phyloP scores from a whole-genome alignment of 768 basidiomycete species.

The Phaeotremella skinneri region DNA sequence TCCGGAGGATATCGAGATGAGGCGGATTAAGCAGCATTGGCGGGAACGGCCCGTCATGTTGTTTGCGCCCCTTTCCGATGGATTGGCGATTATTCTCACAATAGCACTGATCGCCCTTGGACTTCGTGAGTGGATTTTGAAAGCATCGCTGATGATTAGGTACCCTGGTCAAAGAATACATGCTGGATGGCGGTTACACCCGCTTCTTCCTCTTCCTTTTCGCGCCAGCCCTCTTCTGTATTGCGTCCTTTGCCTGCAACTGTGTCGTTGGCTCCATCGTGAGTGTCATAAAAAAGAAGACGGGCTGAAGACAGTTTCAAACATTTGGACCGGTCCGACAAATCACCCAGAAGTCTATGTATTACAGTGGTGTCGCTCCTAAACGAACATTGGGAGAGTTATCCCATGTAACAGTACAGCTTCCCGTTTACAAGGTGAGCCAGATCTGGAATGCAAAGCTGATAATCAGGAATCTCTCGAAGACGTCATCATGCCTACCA shows the following conservation, averaged over 20 bases:
- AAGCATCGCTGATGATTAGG: conserved; percentile 63
- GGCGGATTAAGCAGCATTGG: conserved; percentile 30
- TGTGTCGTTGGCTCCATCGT: conserved; percentile 53
- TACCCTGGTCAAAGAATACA: conserved; percentile 65
- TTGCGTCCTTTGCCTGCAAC: conserved; percentile 51
- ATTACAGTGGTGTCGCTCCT: conserved; percentile 60
- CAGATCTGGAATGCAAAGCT: conserved; percentile 19
- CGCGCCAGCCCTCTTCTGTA: conserved; percentile 69
- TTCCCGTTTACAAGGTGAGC: conserved; percentile 77
- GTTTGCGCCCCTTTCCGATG: conserved; percentile 43
- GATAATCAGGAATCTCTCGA: conserved; percentile 52
- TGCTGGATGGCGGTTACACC: conserved; percentile 62
- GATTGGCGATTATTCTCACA: conserved; percentile 40
- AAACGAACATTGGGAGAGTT: conserved; percentile 41
- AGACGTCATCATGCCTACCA: conserved; percentile 57
- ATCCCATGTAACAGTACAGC: conserved; percentile 57
- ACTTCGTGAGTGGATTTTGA: conserved; percentile 50
- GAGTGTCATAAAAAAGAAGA: conserved; percentile 21
- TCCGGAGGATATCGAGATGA: conserved; percentile 41
- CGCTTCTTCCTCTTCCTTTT: conserved; percentile 69
- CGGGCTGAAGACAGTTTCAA: conserved; percentile 25
- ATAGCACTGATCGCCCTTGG: conserved; percentile 38
- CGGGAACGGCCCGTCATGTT: conserved; percentile 42
- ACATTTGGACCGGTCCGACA: conserved; percentile 77
- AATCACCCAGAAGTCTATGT: conserved; percentile 77